Evolutionary conservation across 2,329 filamentous ascomycete genomes (phyloP), one percentile per base, ranked within the genome.

Genomic region (Aspergillus cejpii): DNA sequence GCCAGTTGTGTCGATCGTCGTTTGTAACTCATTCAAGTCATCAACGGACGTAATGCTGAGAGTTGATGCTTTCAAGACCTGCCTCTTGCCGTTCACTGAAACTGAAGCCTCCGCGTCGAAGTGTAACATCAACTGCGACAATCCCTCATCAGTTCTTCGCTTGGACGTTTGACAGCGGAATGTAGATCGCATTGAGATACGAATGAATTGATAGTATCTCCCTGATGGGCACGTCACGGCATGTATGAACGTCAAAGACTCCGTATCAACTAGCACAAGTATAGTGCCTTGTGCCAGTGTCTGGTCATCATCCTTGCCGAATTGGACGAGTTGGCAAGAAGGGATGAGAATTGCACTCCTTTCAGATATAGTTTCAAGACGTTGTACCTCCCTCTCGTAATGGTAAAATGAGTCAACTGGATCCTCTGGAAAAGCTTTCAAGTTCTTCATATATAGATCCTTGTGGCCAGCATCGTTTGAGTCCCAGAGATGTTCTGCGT

Each of bases 171-270:
- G 15, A 5, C 11, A n/a, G 14, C 11, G 11, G n/a, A 17, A 14
- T 8, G 45, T 45, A 21, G 36, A 29, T 17, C 39, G 14, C 5
- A 44, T 7, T 15, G 40, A 38, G 15, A 55, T 24, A 21, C 47
- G 43, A 24, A 50, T 36, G 21, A 49, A 51, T 21, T 45, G 33
- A 21, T 45, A 43, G 10, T 17, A 14, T 12, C 14, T 11, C 11
- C 27, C 27, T 12, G 23, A 15, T n/a, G 15, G 21, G 4, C 33
- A 28, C 5, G 33, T 23, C 6, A 14, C 15, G 28, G 41, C 17
- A 10, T 43, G 21, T 49, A 57, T 42, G 12, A 56, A 51, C 27
- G 33, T 17, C 27, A 54, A 7, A 17, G 26, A 15, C 12, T 41
- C 27, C 5, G 23, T 6, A 11, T 15, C 36, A 14, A 42, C 14